Percentiles rank a stretch among this genome's conserved stretches.
Conservation (phyloP, 2,329 filamentous ascomycete genomes). For the Penicillium vulpinum region DNA sequence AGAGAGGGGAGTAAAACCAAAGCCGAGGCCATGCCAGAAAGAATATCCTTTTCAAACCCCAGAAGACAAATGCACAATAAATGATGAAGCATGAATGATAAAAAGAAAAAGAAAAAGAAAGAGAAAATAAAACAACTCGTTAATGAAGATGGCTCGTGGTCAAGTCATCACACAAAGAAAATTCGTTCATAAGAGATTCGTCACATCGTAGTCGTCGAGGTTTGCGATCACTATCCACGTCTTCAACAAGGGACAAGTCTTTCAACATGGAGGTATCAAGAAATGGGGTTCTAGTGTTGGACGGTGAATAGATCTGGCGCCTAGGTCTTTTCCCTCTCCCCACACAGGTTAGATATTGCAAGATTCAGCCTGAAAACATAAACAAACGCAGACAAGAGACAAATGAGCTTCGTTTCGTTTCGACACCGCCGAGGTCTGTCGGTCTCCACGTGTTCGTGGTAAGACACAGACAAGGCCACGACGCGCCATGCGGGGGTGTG, state of each 20-base stretch:
- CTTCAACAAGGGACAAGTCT: background rate
- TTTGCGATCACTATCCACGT: slow-evolving; percentile 1
- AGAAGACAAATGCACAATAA: background rate
- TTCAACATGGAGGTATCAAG: slow-evolving; percentile 13
- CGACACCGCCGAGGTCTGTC: slow-evolving; percentile 2
- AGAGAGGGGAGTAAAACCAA: slow-evolving; percentile 4
- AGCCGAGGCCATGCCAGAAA: slow-evolving; percentile 11
- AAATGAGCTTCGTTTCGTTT: slow-evolving; percentile 14
- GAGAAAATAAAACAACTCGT: slow-evolving; percentile 3
- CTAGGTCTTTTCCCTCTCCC: background rate
- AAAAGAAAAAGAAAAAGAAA: slow-evolving; percentile 5
- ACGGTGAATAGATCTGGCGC: background rate
- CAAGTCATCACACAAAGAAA: slow-evolving; percentile 22
- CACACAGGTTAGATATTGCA: background rate
- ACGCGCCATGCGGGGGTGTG: slow-evolving; percentile 8
- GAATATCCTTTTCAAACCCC: slow-evolving; percentile 16
- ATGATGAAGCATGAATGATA: background rate
- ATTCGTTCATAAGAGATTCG: slow-evolving; percentile 37
- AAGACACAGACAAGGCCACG: slow-evolving; percentile 10
- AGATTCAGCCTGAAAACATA: background rate
- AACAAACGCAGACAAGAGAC: slow-evolving; percentile 5
- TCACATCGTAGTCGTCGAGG: slow-evolving; percentile 40
- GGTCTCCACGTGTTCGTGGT: background rate
- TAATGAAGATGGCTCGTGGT: slow-evolving; percentile 12
- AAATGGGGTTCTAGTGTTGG: slow-evolving; percentile 6